Evolutionary conservation across 140 eudicot species (phyloP).

Genomic region (Oenanthe javanica): DNA sequence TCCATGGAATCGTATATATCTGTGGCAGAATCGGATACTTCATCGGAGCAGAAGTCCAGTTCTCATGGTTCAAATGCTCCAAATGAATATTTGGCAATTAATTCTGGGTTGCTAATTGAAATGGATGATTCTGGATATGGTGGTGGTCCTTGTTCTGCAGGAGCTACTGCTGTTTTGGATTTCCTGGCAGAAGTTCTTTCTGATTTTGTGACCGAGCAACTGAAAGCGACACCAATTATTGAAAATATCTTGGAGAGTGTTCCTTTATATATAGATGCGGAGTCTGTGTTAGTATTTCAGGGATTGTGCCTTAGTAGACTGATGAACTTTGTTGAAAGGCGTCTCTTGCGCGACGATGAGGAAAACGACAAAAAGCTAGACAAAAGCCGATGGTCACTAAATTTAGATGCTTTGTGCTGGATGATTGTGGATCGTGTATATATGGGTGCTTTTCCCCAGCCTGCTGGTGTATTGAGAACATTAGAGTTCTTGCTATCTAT

Average conservation of each 20-base stretch:
- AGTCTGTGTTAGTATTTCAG: slow-evolving; percentile 79
- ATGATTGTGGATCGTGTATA: slow-evolving; percentile 90
- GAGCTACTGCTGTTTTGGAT: slow-evolving; percentile 89
- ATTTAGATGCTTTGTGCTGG: slow-evolving; percentile 75
- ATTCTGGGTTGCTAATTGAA: slow-evolving; percentile 59
- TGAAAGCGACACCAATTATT: slow-evolving; percentile 51
- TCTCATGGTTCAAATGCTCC: slow-evolving; percentile 34
- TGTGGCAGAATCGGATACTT: slow-evolving; percentile 43
- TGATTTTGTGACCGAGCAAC: slow-evolving; percentile 77
- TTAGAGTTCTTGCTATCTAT: slow-evolving; percentile 85
- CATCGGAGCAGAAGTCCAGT: slow-evolving; percentile 40
- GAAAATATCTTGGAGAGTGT: slow-evolving; percentile 77
- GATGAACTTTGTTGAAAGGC: slow-evolving; percentile 92
- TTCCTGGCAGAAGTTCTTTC: slow-evolving; percentile 92
- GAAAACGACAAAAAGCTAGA: slow-evolving; percentile 84
- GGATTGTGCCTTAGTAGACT: slow-evolving; percentile 88
- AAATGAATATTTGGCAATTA: slow-evolving; percentile 40
- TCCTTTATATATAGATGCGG: slow-evolving; percentile 68
- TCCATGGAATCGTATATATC: slow-evolving; percentile 60
- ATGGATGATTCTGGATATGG: slow-evolving; percentile 94
- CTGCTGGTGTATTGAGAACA: slow-evolving; percentile 65
- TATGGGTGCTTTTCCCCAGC: slow-evolving; percentile 98
- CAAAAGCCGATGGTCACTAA: slow-evolving; percentile 77
- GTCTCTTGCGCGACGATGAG: slow-evolving; percentile 91
- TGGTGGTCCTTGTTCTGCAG: slow-evolving; percentile 98